Evolutionary conservation across 2,329 filamentous ascomycete genomes (phyloP), one percentile per base, ranked within the genome.

Genomic region (Aspergillus sclerotialis): DNA sequence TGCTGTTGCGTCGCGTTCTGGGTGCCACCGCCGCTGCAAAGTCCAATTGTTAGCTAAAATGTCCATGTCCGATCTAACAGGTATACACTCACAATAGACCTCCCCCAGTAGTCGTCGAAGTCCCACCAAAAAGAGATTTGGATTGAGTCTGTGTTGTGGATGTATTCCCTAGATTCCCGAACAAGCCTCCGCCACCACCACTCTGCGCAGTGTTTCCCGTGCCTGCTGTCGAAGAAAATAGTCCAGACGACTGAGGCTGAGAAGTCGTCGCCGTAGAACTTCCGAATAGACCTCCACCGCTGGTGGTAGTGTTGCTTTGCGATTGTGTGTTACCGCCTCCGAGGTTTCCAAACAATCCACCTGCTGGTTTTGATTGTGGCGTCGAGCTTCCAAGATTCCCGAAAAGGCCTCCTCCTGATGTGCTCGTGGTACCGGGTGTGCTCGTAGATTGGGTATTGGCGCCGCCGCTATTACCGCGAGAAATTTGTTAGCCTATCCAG

Each of bases 121-220:
- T 37, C 11, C 55, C 53, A n/a, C 30, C 50, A 33, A 64, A 61
- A 9, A 55, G 33, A 13, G 60, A 53, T 36, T 62, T 60, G 21
- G 50, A 37, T 35, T 61, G 59, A 15, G 47, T 48, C 38, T 63
- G 62, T 28, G 46, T 44, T 2, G 54, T 46, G 7, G 56, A 42
- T 13, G 26, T 38, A 18, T 45, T 44, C 28, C 45, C 49, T 31
- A 49, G 35, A 7, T 43, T 49, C 15, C 59, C 58, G 32, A 65
- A 64, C 9, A 64, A 28, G 5, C 50, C 49, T 24, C 57, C 54
- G 12, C 49, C 48, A 24, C 33, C 49, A 28, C 38, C 49, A 8
- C 32, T 32, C 19, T 54, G 52, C 14, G 49, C 28, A n/a, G 49
- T 46, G 25, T 35, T 45, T 13, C 21, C 42, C 9, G 41, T 35